phyloP scores from a whole-genome alignment of 2,329 filamentous ascomycete genomes.

The Apiospora sp. region DNA sequence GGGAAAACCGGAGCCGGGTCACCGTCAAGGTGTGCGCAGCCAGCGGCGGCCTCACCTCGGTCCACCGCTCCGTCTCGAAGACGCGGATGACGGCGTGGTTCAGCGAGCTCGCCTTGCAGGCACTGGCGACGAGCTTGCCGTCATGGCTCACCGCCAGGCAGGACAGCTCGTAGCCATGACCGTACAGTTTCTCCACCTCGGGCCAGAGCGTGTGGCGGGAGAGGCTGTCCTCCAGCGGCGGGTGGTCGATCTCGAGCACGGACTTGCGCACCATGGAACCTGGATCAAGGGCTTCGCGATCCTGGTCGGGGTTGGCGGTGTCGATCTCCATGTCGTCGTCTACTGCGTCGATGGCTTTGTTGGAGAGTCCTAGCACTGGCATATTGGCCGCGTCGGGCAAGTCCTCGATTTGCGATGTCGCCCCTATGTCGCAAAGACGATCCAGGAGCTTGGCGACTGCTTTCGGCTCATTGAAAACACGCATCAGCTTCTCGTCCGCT shows the following conservation, averaged over 20 bases:
- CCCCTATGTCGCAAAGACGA: conserved; percentile 69
- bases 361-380: conserved; percentile 92
- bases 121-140: conserved; percentile 81
- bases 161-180: conserved; percentile 96
- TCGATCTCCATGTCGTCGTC: conserved; percentile 48
- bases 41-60: conserved; percentile 83
- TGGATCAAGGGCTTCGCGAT: conserved; percentile 63
- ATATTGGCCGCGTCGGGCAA: conserved; percentile 93
- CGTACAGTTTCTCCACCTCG: conserved; percentile 95
- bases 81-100: conserved; percentile 95
- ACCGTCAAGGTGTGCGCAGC: conserved; percentile 88
- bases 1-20: conserved; percentile 81
- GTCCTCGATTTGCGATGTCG: conserved; percentile 45
- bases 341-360: conserved; percentile 80
- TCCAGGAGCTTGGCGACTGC: conserved; percentile 79
- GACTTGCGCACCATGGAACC: conserved; percentile 65
- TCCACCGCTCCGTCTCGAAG: conserved; percentile 88
- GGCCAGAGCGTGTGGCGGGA: conserved; percentile 94
- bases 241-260: conserved; percentile 71
- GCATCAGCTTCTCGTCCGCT: conserved; percentile 96
- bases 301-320: conserved; percentile 53
- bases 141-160: conserved; percentile 81
- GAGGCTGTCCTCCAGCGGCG: conserved; percentile 89
- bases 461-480: conserved; percentile 90
- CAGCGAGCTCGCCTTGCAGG: conserved; percentile 89